phyloP scores from a whole-genome alignment of 2,329 filamentous ascomycete species.

The Phaeosphaeriaceae sp. region DNA sequence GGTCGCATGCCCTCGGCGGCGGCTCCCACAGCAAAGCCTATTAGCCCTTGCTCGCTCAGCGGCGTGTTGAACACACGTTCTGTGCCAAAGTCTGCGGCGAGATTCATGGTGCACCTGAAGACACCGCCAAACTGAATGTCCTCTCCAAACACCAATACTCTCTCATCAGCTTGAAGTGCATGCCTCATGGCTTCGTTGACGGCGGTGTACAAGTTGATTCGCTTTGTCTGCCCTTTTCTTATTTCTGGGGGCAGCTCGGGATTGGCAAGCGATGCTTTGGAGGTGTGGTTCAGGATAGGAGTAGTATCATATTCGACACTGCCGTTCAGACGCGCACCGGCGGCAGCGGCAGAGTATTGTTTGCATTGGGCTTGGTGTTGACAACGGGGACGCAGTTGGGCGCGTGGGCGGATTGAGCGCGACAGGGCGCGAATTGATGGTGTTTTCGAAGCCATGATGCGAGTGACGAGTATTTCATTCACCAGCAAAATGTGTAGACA shows the following conservation, averaged over 20 bases:
- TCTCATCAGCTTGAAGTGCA: conserved; percentile 82
- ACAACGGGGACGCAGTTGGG: conserved; percentile 31
- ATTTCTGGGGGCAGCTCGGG: conserved; percentile 73
- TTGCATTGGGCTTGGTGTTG: conserved; percentile 27
- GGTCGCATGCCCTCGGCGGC: conserved; percentile 92
- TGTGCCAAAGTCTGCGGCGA: conserved; percentile 84
- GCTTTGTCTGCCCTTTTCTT: conserved; percentile 74
- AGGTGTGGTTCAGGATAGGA: conserved; percentile 79
- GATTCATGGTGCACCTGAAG: conserved; percentile 90
- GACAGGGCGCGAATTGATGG: conserved; percentile 41
- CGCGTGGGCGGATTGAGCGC: conserved; percentile 36
- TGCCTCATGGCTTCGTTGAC: conserved; percentile 89
- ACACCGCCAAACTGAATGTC: conserved; percentile 97
- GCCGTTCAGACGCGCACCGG: conserved; percentile 74
- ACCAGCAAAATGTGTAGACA: not conserved
- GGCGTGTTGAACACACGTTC: conserved; percentile 97
- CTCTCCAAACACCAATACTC: conserved; percentile 91
- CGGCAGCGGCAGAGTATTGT: conserved; percentile 58
- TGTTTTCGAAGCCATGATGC: conserved; percentile 36
- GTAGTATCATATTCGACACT: conserved; percentile 87
- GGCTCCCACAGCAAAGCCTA: conserved; percentile 90
- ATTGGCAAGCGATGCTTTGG: conserved; percentile 73
- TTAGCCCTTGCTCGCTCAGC: conserved; percentile 89
- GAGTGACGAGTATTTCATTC: not conserved
- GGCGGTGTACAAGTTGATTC: conserved; percentile 92